These are phyloP conservation scores for Yarrowia phangngaensis DNA, from an alignment of 805 yeast species.

Conservation along the genomic window DNA sequence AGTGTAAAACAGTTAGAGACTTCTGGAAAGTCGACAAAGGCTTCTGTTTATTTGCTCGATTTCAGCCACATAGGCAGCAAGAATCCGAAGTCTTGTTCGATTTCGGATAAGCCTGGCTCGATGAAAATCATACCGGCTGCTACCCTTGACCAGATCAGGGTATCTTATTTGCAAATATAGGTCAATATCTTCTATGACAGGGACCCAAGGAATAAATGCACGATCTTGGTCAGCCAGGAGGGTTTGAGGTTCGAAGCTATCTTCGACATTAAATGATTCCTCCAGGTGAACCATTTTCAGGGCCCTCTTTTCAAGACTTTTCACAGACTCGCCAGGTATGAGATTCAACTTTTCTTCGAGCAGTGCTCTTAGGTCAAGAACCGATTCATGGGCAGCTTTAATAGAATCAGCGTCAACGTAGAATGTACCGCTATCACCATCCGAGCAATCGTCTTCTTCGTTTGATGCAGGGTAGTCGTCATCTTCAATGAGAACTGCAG, in stretches of 20 bases:
- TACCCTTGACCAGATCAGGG: slow-evolving; percentile 29
- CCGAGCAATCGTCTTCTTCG: neutral
- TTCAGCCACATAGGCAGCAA: slow-evolving; percentile 25
- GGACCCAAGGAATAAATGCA: slow-evolving; percentile 32
- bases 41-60: slow-evolving; percentile 24
- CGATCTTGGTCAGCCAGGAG: slow-evolving; percentile 31
- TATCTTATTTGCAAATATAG: slow-evolving; percentile 30
- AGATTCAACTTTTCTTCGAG: slow-evolving; percentile 2
- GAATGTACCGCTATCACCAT: neutral
- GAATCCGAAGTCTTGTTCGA: slow-evolving; percentile 29
- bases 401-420: neutral
- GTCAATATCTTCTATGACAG: slow-evolving; percentile 31
- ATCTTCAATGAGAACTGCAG: slow-evolving; percentile 9
- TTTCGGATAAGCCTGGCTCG: slow-evolving; percentile 31
- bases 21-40: slow-evolving; percentile 5
- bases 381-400: slow-evolving; percentile 12
- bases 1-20: no score
- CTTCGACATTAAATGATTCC: slow-evolving; percentile 29
- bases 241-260: slow-evolving; percentile 31
- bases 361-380: slow-evolving; percentile 1
- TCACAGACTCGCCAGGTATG: slow-evolving; percentile 6
- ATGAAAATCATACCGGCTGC: slow-evolving; percentile 29
- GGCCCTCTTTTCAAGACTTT: slow-evolving; percentile 20
- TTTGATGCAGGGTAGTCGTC: slow-evolving; percentile 14
- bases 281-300: slow-evolving; percentile 29